Evolutionary conservation across 257 asterid genomes (phyloP), one percentile per base, ranked within the genome.

Genomic region (Misopates orontium): DNA sequence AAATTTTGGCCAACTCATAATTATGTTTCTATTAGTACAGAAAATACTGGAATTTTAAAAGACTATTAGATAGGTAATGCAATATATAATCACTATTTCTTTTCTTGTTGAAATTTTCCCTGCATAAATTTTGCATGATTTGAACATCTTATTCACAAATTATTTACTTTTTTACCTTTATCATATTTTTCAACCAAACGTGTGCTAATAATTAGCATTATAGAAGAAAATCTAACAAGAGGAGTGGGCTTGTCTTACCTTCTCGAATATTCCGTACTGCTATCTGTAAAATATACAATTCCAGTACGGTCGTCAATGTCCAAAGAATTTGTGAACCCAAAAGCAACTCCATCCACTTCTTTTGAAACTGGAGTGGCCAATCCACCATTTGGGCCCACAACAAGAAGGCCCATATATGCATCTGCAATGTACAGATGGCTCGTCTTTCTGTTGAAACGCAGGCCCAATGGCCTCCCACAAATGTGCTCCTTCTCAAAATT

Each of bases 401-500:
- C 75, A 1, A 79, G 75, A 10, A 90, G 87, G 79, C 97, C 97
- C 85, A 87, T 73, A 66, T 87, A 85, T 0, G 96, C 86, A 73
- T 90, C 96, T 0, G 96, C 87, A 21, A 85, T 81, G 69, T 72
- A 83, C 10, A 90, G 80, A 55, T 85, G 76, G 13, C 96, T 92
- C 1, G 73, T 84, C 18, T 71, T 68, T 1, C 68, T 39, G 25
- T 85, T 71, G 69, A 90, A 80, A 1, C 60, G 41, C 23, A 87
- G 84, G 73, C 96, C 97, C 80, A 90, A 72, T 64, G 96, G 96
- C 25, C 97, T 81, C n/a, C 97, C 96, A 73, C 95, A 90, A 13
- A 73, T 72, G 61, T 80, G 82, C 76, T 90, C 96, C 20, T 5
- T 73, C 40, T 3, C 9, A 5, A 68, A 39, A 62, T 81, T 80